Percentiles rank a stretch among this genome's conserved stretches.
These are phyloP conservation scores for Botrytis elliptica DNA, from an alignment of 2,329 filamentous ascomycete genomes.

Conservation along the genomic window DNA sequence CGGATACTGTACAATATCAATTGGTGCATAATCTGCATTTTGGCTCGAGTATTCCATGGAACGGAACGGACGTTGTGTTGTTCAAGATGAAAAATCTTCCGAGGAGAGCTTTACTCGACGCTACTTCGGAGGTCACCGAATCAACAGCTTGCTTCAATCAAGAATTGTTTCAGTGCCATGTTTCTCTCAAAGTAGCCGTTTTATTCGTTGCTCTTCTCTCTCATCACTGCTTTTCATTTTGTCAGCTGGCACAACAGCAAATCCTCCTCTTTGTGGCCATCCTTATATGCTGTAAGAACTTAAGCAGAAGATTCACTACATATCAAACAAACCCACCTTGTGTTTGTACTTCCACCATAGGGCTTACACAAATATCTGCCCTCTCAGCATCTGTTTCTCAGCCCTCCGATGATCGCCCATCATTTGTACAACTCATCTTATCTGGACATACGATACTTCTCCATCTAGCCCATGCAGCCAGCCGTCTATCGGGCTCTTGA, in stretches of 20 bases:
- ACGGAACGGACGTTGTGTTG: conserved; percentile 13
- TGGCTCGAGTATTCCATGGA: conserved; percentile 14
- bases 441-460: not conserved
- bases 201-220: not conserved
- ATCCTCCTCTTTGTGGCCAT: not conserved
- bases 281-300: not conserved
- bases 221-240: not conserved
- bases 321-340: not conserved
- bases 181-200: not conserved
- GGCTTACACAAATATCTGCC: conserved; percentile 6
- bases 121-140: conserved; percentile 7
- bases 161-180: not conserved
- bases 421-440: not conserved
- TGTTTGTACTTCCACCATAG: not conserved
- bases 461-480: not conserved
- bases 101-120: not conserved
- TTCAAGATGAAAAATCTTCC: conserved; percentile 6
- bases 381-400: not conserved
- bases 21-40: conserved; percentile 10
- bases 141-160: conserved; percentile 5
- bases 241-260: not conserved
- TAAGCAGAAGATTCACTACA: not conserved
- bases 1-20: conserved; percentile 1
- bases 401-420: conserved; percentile 8
- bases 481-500: conserved; percentile 16